Conservation (phyloP, 1,139 yeast genomes). For the Protomyces gravidus region DNA sequence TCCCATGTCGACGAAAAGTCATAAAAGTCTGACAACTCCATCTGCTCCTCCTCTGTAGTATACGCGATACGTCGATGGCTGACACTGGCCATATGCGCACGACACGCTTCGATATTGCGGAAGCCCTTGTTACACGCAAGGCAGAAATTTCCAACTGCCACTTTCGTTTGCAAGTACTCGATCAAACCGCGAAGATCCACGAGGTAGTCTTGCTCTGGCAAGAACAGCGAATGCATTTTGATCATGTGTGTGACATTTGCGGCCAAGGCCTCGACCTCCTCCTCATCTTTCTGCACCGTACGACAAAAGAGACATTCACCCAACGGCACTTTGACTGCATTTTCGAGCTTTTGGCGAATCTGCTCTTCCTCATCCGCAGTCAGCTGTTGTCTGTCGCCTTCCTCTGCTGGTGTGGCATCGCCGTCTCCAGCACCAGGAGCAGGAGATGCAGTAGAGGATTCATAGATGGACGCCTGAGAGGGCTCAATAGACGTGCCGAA, state of each 20-base stretch:
- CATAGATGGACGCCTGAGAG: conserved; percentile 65
- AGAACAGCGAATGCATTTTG: conserved; percentile 69
- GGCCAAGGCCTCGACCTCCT: conserved; percentile 53
- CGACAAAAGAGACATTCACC: conserved; percentile 25
- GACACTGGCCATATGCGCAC: conserved; percentile 83
- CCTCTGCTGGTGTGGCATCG: neutral
- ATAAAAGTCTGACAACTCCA: conserved; percentile 75
- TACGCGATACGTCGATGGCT: conserved; percentile 87
- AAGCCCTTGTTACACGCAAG: conserved; percentile 82
- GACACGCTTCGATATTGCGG: conserved; percentile 71
- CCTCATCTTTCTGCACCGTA: conserved; percentile 33
- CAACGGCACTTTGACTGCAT: conserved; percentile 16
- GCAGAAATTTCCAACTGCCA: conserved; percentile 83
- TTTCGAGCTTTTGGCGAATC: conserved; percentile 40
- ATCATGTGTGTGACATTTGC: conserved; percentile 71
- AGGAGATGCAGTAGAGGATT: conserved; percentile 40
- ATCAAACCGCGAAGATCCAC: conserved; percentile 67
- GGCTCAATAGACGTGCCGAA: conserved; percentile 55
- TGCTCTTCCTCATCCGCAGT: conserved; percentile 39
- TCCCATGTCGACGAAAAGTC: conserved; percentile 69
- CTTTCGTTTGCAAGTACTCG: conserved; percentile 69
- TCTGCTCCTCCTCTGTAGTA: conserved; percentile 74
- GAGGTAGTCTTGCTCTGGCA: conserved; percentile 75
- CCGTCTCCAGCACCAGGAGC: no score
- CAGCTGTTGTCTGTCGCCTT: neutral